Percentiles rank a stretch among this genome's conserved stretches.
These are phyloP conservation scores for Penicillium sp. DNA, from an alignment of 2,329 filamentous ascomycete species.

Conservation along the genomic window DNA sequence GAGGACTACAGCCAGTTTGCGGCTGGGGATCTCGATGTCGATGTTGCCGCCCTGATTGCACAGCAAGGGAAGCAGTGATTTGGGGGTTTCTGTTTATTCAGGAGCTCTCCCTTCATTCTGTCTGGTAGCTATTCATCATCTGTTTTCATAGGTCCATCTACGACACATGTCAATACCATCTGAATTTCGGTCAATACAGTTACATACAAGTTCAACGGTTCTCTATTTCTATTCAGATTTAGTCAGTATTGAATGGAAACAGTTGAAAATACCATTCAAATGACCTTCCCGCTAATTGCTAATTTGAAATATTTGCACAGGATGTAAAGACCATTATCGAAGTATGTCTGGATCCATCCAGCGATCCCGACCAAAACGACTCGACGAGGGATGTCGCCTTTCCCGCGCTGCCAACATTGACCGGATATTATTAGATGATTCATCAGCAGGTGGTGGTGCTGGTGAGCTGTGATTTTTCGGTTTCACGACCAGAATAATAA, in stretches of 20 bases:
- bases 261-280: not conserved
- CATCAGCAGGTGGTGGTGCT: conserved; percentile 22
- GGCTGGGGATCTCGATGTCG: conserved; percentile 59
- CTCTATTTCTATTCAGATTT: not conserved
- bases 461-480: conserved; percentile 55
- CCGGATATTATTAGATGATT: conserved; percentile 25
- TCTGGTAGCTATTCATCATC: not conserved
- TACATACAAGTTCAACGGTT: not conserved
- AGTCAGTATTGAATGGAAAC: not conserved
- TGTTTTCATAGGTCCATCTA: not conserved
- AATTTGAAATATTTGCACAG: conserved; percentile 22
- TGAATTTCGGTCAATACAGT: not conserved
- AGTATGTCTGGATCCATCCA: conserved; percentile 39
- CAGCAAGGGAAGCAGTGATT: conserved; percentile 38
- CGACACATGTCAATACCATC: not conserved
- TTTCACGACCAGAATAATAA: conserved; percentile 81
- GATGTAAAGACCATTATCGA: conserved; percentile 22
- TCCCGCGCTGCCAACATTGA: conserved; percentile 22
- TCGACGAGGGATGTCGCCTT: conserved; percentile 23
- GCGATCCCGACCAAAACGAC: conserved; percentile 27
- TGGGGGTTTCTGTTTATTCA: not conserved
- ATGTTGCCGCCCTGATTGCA: conserved; percentile 60
- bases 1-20: conserved; percentile 49
- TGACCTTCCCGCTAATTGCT: conserved; percentile 6
- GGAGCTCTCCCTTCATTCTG: not conserved